Evolutionary conservation across 257 asterid species (phyloP).

Genomic region (Solanum neorickii): DNA sequence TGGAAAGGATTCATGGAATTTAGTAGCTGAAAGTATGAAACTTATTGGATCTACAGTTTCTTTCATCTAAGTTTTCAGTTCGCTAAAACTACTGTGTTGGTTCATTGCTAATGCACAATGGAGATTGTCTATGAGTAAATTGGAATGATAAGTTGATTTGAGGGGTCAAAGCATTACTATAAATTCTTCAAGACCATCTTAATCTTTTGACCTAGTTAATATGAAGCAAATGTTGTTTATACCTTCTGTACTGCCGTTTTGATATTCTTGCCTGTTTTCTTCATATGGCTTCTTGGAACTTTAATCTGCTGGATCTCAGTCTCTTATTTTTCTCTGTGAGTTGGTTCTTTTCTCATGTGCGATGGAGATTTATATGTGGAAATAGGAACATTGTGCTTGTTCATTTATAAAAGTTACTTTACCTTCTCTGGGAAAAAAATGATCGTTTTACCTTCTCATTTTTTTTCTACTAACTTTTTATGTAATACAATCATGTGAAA

Average conservation of each 20-base stretch:
- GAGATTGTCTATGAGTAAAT: not conserved
- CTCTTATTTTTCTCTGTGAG: not conserved
- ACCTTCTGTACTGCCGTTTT: not conserved
- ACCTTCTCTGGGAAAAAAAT: not conserved
- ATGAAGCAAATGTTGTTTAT: not conserved
- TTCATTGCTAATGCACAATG: not conserved
- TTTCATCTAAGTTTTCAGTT: not conserved
- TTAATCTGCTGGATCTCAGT: not conserved
- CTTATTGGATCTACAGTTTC: not conserved
- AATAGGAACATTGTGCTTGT: not conserved
- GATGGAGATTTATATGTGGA: not conserved
- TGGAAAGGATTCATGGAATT: not conserved
- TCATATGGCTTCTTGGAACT: not conserved
- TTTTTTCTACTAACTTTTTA: not conserved
- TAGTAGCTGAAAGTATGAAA: not conserved
- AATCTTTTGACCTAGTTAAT: not conserved
- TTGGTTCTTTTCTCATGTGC: not conserved
- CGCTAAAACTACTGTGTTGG: not conserved
- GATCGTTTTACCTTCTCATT: not conserved
- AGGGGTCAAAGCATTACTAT: not conserved
- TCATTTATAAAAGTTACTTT: not conserved
- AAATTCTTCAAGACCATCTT: not conserved
- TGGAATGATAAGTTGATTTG: not conserved
- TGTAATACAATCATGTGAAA: not conserved
- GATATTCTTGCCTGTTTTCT: not conserved